Conservation (phyloP, 2,329 filamentous ascomycete genomes). For the Nigrospora sphaerica region DNA sequence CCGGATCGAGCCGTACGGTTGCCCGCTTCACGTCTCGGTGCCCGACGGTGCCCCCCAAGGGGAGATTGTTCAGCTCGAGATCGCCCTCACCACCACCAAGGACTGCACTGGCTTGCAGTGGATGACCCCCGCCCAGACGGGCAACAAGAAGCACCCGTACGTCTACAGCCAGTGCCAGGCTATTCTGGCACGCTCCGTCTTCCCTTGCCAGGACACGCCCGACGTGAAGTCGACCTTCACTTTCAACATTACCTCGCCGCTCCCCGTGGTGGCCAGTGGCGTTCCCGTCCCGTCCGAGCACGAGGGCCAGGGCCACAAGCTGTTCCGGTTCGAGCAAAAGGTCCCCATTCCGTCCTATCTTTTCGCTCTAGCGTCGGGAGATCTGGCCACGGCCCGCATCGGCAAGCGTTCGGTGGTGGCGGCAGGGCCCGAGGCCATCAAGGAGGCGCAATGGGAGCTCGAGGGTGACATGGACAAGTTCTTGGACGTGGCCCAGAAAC, state of each 20-base stretch:
- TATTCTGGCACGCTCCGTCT: slow-evolving; percentile 87
- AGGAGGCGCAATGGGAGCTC: slow-evolving; percentile 83
- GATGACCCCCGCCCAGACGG: slow-evolving; percentile 88
- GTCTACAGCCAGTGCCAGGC: slow-evolving; percentile 98
- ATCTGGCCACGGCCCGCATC: slow-evolving; percentile 78
- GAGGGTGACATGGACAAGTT: slow-evolving; percentile 88
- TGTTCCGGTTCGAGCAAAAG: slow-evolving; percentile 83
- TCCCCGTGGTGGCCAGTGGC: slow-evolving; percentile 89
- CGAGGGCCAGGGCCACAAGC: slow-evolving; percentile 44
- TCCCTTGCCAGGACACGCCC: slow-evolving; percentile 95
- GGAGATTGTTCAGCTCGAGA: slow-evolving; percentile 47
- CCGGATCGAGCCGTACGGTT: slow-evolving; percentile 66
- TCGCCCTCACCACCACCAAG: slow-evolving; percentile 73
- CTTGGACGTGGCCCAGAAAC: slow-evolving; percentile 74
- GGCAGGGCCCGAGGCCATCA: slow-evolving; percentile 80
- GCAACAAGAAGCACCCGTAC: slow-evolving; percentile 92
- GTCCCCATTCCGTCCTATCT: slow-evolving; percentile 93
- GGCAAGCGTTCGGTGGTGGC: slow-evolving; percentile 80
- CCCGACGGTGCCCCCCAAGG: slow-evolving; percentile 48
- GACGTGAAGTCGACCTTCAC: slow-evolving; percentile 94
- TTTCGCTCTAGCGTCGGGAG: slow-evolving; percentile 83
- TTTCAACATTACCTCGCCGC: slow-evolving; percentile 78
- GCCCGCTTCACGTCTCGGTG: slow-evolving; percentile 59
- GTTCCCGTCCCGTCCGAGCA: slow-evolving; percentile 46
- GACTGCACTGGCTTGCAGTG: slow-evolving; percentile 91